phyloP scores from a whole-genome alignment of 129 eudicot species.

The Mikania micrantha region DNA sequence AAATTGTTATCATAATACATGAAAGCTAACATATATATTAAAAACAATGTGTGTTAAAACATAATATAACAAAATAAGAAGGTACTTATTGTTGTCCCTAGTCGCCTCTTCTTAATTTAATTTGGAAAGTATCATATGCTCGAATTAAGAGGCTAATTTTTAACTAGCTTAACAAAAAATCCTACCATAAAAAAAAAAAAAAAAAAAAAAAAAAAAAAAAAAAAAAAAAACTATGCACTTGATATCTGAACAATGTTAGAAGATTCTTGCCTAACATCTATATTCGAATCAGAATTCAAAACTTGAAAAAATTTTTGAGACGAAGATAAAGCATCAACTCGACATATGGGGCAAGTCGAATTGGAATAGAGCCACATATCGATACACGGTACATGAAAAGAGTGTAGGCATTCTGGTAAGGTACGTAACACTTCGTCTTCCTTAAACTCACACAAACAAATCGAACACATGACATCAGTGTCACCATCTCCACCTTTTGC shows the following conservation, averaged over 20 bases:
- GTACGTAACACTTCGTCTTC: slow-evolving; percentile 49
- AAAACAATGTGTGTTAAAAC: too few species aligned
- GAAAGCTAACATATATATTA: too few species aligned
- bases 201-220: not conserved
- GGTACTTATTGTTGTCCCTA: not conserved
- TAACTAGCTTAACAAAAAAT: not conserved
- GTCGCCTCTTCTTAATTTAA: not conserved
- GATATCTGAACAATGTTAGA: not conserved
- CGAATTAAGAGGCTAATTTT: not conserved
- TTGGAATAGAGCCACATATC: slow-evolving; percentile 56
- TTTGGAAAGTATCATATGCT: not conserved
- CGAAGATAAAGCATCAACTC: slow-evolving; percentile 31
- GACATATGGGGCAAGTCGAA: slow-evolving; percentile 48
- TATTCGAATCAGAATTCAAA: slow-evolving; percentile 25
- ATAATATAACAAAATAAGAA: not conserved
- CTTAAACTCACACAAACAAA: slow-evolving; percentile 52
- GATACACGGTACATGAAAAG: slow-evolving; percentile 51
- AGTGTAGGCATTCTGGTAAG: slow-evolving; percentile 46
- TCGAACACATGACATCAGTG: slow-evolving; percentile 32
- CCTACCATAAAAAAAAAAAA: too few species aligned
- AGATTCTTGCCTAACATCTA: slow-evolving; percentile 21
- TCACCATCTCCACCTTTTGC: slow-evolving; percentile 13
- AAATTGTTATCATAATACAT: too few species aligned
- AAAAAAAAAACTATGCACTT: not conserved
- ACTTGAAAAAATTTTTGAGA: slow-evolving; percentile 18